Percentiles rank a stretch among this genome's conserved stretches.
Evolutionary conservation across 305 asterid genomes (phyloP).

Genomic region (Rubia peregrina): DNA sequence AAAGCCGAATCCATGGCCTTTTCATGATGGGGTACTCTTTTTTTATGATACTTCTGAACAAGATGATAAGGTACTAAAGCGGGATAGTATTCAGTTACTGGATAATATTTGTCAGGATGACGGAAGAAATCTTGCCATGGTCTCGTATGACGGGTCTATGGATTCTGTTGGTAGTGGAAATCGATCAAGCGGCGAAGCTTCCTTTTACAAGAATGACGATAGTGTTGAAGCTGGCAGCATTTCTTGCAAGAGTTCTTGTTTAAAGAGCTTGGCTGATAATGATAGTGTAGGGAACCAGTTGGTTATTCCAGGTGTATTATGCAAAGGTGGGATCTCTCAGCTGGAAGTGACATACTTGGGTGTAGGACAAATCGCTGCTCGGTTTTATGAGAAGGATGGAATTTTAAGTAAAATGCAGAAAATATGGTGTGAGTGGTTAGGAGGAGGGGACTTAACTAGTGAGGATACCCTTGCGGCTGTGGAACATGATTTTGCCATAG

Average conservation of each 20-base stretch:
- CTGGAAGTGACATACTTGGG: constrained; percentile 58
- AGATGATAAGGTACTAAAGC: constrained; percentile 20
- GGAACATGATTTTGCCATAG: constrained; percentile 76
- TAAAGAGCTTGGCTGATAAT: constrained; percentile 25
- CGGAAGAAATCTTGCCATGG: constrained; percentile 47
- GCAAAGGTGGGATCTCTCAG: constrained; percentile 54
- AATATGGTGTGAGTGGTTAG: constrained; percentile 96
- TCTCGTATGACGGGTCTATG: constrained; percentile 33
- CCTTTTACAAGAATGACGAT: constrained; percentile 19
- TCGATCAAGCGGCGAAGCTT: constrained; percentile 15
- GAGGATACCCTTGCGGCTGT: constrained; percentile 28
- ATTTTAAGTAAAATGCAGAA: constrained; percentile 37
- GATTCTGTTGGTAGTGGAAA: constrained; percentile 19
- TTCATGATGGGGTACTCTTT: constrained; percentile 80
- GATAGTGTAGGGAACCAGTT: constrained; percentile 24
- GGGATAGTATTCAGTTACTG: constrained; percentile 23
- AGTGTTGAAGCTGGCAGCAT: background rate
- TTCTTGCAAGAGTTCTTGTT: constrained; percentile 19
- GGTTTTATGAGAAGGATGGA: constrained; percentile 45
- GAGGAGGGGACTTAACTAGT: constrained; percentile 23
- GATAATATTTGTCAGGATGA: constrained; percentile 20
- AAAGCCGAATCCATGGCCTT: constrained; percentile 90
- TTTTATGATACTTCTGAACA: constrained; percentile 46
- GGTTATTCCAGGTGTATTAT: constrained; percentile 68
- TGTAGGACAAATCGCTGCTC: constrained; percentile 55